Percentiles rank a stretch among this genome's conserved stretches.
Conservation (phyloP, 192 early-diverging fungal species). For the Phlyctochytrium arcticum region DNA sequence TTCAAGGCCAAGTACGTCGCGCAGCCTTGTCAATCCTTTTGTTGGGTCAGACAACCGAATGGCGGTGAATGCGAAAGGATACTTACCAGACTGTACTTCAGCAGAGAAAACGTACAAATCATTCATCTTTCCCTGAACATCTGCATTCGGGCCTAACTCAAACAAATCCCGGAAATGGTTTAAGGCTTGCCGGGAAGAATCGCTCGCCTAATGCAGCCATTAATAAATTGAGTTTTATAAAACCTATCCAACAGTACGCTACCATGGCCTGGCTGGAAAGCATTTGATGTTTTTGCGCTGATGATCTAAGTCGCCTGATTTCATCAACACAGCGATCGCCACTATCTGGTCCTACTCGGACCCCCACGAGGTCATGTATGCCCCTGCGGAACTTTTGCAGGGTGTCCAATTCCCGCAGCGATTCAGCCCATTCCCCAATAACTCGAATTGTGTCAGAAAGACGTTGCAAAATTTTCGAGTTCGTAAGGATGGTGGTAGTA, state of each 20-base stretch:
- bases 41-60: not conserved
- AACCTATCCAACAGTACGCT: too few species aligned
- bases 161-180: conserved; percentile 42
- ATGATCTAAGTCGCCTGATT: conserved; percentile 6
- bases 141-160: conserved; percentile 24
- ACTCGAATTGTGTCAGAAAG: too few species aligned
- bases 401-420: too few species aligned
- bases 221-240: too few species aligned
- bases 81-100: conserved; percentile 35
- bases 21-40: conserved; percentile 6
- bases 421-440: too few species aligned
- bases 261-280: too few species aligned
- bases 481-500: too few species aligned
- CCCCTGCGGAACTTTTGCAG: conserved; percentile 15
- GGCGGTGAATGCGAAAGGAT: not conserved
- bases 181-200: not conserved
- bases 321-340: conserved; percentile 14
- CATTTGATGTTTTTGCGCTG: too few species aligned
- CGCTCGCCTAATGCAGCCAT: too few species aligned
- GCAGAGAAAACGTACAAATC: conserved; percentile 40
- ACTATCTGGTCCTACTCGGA: conserved; percentile 10
- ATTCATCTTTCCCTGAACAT: conserved; percentile 34
- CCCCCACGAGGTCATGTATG: conserved; percentile 19
- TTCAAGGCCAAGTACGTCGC: conserved; percentile 8
- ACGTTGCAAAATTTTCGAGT: too few species aligned